These are phyloP conservation scores for Globisporangium okanoganense DNA, from an alignment of 352 stramenopile species.

Conservation along the genomic window DNA sequence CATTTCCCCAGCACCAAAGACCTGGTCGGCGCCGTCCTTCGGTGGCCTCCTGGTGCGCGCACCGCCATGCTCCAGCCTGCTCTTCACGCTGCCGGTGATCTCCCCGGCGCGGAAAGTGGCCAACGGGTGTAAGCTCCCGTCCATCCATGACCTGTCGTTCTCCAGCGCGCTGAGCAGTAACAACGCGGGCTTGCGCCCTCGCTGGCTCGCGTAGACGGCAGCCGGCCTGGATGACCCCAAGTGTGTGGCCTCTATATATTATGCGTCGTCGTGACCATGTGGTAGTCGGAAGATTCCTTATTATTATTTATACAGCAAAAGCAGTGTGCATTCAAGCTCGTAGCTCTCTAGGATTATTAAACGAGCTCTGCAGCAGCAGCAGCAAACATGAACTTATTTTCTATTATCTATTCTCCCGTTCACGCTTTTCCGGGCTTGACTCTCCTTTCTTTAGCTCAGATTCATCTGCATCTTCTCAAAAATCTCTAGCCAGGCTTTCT, in stretches of 20 bases:
- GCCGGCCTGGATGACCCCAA: neutral
- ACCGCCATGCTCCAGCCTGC: constrained; percentile 7
- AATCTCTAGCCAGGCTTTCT: no score
- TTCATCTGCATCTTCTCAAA: no score
- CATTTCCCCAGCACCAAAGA: neutral
- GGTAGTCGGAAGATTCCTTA: neutral
- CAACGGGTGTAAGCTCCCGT: constrained; percentile 49
- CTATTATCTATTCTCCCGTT: neutral
- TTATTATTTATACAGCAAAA: constrained; percentile 53
- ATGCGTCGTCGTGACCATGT: neutral
- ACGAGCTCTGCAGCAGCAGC: neutral
- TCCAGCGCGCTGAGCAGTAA: constrained; percentile 20
- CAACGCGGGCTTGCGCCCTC: constrained; percentile 6
- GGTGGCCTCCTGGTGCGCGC: constrained; percentile 13
- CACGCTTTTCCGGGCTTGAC: no score
- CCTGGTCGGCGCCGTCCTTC: constrained; percentile 13
- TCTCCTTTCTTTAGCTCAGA: no score
- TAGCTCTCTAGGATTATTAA: neutral
- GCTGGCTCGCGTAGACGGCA: constrained; percentile 36
- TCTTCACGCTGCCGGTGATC: constrained; percentile 31
- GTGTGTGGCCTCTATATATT: neutral
- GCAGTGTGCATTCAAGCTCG: neutral
- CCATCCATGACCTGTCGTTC: constrained; percentile 47
- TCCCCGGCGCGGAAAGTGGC: constrained; percentile 37
- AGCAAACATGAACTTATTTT: neutral